These are phyloP conservation scores for Globisporangium takayamanum DNA, from an alignment of 352 stramenopile genomes.

Conservation along the genomic window DNA sequence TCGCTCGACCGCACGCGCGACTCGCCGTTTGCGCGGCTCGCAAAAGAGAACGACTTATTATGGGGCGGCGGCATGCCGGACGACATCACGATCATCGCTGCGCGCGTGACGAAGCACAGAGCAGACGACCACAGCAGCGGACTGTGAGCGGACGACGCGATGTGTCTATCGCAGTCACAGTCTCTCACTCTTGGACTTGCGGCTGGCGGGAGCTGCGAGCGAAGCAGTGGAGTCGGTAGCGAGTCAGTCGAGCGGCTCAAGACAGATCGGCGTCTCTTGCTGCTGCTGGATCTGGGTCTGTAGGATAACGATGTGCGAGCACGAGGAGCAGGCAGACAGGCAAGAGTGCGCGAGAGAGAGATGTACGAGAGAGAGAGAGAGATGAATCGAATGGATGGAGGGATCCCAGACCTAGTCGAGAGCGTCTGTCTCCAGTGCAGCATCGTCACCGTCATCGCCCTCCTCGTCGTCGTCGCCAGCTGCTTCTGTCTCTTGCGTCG, in stretches of 20 bases:
- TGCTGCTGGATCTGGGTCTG: too few relatives aligned
- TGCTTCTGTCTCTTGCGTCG: not conserved
- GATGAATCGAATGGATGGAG: not conserved
- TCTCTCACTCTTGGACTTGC: not conserved
- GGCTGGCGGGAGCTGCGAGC: too few relatives aligned
- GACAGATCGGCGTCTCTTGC: not conserved
- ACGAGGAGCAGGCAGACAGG: not conserved
- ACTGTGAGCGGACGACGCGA: not conserved
- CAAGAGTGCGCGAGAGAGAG: not conserved
- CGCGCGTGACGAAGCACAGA: constrained; percentile 49
- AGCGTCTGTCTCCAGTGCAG: not conserved
- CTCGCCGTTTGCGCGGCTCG: constrained; percentile 95
- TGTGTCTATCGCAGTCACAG: too few relatives aligned
- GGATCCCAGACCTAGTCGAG: not conserved
- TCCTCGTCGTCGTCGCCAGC: constrained; percentile 18
- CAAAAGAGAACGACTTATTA: constrained; percentile 98
- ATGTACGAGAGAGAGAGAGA: not conserved
- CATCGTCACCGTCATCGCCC: not conserved
- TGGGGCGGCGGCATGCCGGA: constrained; percentile 93
- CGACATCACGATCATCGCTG: constrained; percentile 81
- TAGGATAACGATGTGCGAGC: too few relatives aligned
- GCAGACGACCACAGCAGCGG: constrained; percentile 17
- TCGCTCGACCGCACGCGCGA: constrained; percentile 88
- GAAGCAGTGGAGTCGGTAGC: too few relatives aligned
- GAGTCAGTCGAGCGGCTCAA: not conserved